These are phyloP conservation scores for Colletotrichum shisoi DNA, from an alignment of 2,329 filamentous ascomycete species.

Conservation along the genomic window DNA sequence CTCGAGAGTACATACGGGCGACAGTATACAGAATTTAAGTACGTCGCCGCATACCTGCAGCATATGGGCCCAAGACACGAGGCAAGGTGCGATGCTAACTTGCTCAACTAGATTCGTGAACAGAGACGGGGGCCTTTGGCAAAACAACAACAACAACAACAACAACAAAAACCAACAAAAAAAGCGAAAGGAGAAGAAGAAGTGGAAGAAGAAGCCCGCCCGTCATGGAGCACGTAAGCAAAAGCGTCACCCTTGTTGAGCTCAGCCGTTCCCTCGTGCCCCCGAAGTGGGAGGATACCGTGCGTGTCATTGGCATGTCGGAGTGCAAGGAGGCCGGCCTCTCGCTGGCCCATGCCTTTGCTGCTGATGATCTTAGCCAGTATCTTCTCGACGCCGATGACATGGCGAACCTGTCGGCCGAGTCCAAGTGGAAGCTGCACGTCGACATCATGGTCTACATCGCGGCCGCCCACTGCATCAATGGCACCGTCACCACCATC, in stretches of 20 bases:
- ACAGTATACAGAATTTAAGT: constrained; percentile 64
- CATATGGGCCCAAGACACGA: neutral
- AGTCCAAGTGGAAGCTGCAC: constrained; percentile 79
- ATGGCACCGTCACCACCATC: constrained; percentile 76
- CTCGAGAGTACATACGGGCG: constrained; percentile 63
- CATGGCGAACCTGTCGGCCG: constrained; percentile 66
- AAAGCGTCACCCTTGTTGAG: constrained; percentile 37
- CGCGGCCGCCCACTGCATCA: constrained; percentile 76
- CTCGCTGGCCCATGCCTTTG: constrained; percentile 80
- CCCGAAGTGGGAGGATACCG: constrained; percentile 60
- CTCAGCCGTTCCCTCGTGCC: constrained; percentile 59
- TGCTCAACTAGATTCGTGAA: constrained; percentile 31
- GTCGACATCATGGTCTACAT: constrained; percentile 80
- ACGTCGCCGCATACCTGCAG: constrained; percentile 41
- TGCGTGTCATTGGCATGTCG: constrained; percentile 69
- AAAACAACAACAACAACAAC: too few species aligned
- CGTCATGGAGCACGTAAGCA: constrained; percentile 47
- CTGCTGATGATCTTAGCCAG: constrained; percentile 73
- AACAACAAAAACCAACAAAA: too few species aligned
- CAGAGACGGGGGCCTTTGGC: constrained; percentile 23
- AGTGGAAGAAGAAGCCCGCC: constrained; percentile 12
- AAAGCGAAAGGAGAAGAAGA: too few species aligned
- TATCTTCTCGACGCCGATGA: constrained; percentile 80
- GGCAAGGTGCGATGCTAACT: neutral
- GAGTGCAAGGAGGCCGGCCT: constrained; percentile 76